A percentile compares a stretch with the other conserved stretches of the same genome.
phyloP scores from a whole-genome alignment of 2,329 filamentous ascomycete genomes.

The Penicillium aurantiogriseum region DNA sequence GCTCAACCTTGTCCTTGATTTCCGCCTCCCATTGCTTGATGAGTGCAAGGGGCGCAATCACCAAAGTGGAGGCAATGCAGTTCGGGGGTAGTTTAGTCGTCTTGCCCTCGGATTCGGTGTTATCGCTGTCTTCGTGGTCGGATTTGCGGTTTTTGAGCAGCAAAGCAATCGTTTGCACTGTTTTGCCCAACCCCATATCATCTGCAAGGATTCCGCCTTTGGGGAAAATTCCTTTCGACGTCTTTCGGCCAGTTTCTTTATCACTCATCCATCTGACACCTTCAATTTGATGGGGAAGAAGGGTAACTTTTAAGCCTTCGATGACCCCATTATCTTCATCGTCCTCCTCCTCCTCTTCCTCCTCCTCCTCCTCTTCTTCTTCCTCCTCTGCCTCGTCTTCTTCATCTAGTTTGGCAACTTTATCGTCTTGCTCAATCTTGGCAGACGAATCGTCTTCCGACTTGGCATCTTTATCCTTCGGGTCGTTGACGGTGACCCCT shows the following conservation, averaged over 20 bases:
- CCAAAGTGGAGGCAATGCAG: conserved; percentile 76
- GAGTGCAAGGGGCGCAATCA: conserved; percentile 87
- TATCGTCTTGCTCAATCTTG: conserved; percentile 60
- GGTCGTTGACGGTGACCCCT: conserved; percentile 41
- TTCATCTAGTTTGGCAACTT: conserved; percentile 29
- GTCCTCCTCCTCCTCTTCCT: conserved; percentile 50
- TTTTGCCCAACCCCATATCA: conserved; percentile 95
- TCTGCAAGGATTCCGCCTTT: conserved; percentile 95
- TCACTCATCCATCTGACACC: conserved; percentile 94
- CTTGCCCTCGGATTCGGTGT: conserved; percentile 37
- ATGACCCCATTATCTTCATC: conserved; percentile 63
- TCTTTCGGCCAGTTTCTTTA: conserved; percentile 81
- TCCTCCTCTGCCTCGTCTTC: conserved; percentile 35
- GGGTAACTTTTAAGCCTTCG: conserved; percentile 79
- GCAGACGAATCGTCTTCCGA: conserved; percentile 50
- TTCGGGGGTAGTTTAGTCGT: conserved; percentile 66
- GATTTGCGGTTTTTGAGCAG: conserved; percentile 80
- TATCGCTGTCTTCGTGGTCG: conserved; percentile 40
- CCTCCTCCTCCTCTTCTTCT: conserved; percentile 41
- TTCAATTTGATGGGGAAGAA: conserved; percentile 91
- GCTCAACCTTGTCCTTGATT: conserved; percentile 76
- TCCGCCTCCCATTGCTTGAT: conserved; percentile 98
- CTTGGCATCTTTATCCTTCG: conserved; percentile 29
- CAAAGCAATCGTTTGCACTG: conserved; percentile 85
- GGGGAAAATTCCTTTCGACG: conserved; percentile 73